These are phyloP conservation scores for Talaromyces sp. DNA, from an alignment of 2,329 filamentous ascomycete species.

Conservation along the genomic window DNA sequence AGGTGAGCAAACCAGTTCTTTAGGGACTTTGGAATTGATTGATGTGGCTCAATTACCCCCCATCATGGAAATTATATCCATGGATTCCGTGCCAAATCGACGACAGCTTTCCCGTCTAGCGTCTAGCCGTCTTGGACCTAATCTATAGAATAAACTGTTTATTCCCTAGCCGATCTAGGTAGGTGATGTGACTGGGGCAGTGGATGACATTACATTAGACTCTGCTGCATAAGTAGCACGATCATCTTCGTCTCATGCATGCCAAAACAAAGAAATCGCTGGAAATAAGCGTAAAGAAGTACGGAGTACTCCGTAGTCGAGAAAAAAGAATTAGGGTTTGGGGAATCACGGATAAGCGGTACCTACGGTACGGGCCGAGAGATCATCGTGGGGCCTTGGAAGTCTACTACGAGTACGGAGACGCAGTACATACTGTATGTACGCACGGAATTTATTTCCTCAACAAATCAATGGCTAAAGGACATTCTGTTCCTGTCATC, in stretches of 20 bases:
- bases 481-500: too few species aligned
- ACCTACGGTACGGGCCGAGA: conserved; percentile 3
- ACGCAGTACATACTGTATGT: too few species aligned
- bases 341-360: neutral
- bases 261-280: neutral
- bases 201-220: too few species aligned
- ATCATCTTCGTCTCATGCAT: neutral
- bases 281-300: neutral
- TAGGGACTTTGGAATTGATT: neutral
- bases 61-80: neutral
- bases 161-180: neutral
- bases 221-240: too few species aligned
- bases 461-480: too few species aligned
- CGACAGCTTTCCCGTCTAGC: too few species aligned
- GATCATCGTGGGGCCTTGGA: neutral
- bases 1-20: neutral
- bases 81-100: neutral
- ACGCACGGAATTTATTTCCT: too few species aligned
- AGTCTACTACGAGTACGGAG: too few species aligned
- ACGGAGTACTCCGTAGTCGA: neutral
- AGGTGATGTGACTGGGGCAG: neutral
- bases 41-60: neutral
- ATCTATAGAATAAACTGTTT: neutral
- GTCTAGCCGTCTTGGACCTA: neutral
- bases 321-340: neutral